Percentiles rank a stretch among this genome's conserved stretches.
Evolutionary conservation across 139 green algal species (phyloP).

Genomic region (Chlorella sp.): DNA sequence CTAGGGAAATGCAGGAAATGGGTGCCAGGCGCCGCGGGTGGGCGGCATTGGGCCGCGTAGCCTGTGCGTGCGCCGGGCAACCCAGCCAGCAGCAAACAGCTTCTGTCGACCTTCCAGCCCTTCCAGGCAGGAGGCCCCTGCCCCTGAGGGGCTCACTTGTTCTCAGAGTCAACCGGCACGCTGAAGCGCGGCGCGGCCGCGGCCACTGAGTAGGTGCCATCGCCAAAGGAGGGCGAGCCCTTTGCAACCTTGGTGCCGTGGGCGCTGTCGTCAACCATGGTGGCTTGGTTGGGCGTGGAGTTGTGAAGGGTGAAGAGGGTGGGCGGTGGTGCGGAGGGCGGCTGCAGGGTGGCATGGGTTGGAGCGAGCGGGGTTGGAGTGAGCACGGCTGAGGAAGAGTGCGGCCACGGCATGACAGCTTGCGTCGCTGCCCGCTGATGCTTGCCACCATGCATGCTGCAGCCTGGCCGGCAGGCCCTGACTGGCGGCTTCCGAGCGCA

Average conservation of each 20-base stretch:
- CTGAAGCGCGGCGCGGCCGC: conserved; percentile 33
- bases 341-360: neutral
- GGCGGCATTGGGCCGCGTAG: too few species aligned
- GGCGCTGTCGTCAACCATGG: conserved; percentile 34
- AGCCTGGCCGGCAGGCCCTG: too few species aligned
- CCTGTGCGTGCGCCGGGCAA: too few species aligned
- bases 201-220: neutral
- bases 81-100: too few species aligned
- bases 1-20: too few species aligned
- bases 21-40: too few species aligned
- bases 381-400: neutral
- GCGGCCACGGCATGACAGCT: too few species aligned
- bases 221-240: neutral
- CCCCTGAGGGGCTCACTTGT: conserved; percentile 71
- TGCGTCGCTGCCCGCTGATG: too few species aligned
- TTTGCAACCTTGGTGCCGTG: conserved; percentile 11
- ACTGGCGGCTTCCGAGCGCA: too few species aligned
- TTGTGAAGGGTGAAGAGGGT: neutral
- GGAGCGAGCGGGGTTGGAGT: neutral
- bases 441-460: too few species aligned
- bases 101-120: too few species aligned
- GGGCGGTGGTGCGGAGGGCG: neutral
- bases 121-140: neutral
- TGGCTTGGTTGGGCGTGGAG: neutral
- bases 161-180: conserved; percentile 75